These are phyloP conservation scores for Tetrapyrgos nigripes DNA, from an alignment of 1,284 basidiomycete species.

Conservation along the genomic window DNA sequence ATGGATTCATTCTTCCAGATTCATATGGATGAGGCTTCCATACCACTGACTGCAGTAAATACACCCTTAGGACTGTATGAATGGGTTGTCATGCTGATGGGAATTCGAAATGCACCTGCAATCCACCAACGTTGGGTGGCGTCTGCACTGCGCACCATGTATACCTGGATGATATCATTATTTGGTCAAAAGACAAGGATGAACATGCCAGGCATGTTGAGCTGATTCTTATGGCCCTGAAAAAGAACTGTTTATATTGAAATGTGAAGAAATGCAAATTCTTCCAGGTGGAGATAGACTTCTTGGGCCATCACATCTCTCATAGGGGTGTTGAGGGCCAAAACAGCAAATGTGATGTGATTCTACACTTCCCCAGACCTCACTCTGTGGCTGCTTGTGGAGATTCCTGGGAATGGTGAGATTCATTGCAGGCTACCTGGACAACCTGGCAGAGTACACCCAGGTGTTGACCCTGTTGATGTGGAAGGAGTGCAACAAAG, in stretches of 20 bases:
- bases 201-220: conserved; percentile 39
- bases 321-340: conserved; percentile 29
- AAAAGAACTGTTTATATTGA: conserved; percentile 28
- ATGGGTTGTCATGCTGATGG: conserved; percentile 43
- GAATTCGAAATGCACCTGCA: conserved; percentile 35
- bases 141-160: conserved; percentile 27
- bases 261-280: conserved; percentile 31
- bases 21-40: too few species aligned
- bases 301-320: conserved; percentile 36
- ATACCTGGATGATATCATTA: conserved; percentile 40
- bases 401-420: conserved; percentile 38
- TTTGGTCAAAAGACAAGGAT: conserved; percentile 37
- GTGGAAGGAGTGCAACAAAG: conserved; percentile 17
- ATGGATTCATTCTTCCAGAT: too few species aligned
- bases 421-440: conserved; percentile 34
- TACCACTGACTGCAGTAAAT: too few species aligned
- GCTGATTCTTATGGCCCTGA: conserved; percentile 27
- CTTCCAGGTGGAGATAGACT: conserved; percentile 22
- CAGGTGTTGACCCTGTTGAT: conserved; percentile 37
- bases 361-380: conserved; percentile 30
- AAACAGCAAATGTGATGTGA: conserved; percentile 3
- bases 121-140: conserved; percentile 37
- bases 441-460: too few species aligned
- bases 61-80: too few species aligned
- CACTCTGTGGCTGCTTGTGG: conserved; percentile 25